Evolutionary conservation across 176 grass and related monocot genomes (phyloP).

Genomic region (Oryza punctata): DNA sequence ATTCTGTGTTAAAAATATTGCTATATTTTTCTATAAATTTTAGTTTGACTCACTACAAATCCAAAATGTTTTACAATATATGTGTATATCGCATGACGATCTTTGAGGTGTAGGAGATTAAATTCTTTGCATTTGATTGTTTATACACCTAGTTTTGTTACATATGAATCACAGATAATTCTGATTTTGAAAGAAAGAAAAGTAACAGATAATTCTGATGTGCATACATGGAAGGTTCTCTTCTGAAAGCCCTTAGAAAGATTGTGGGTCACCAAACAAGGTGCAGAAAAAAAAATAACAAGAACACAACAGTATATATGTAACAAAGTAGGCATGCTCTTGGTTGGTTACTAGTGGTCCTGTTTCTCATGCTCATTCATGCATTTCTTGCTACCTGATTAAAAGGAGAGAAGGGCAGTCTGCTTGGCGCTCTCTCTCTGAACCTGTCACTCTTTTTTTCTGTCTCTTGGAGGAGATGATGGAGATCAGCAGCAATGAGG

Average conservation of each 20-base stretch:
- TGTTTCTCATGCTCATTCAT: constrained; percentile 14
- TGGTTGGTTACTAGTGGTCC: constrained; percentile 64
- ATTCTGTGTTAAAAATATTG: no score
- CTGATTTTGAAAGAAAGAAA: no score
- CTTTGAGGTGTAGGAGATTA: no score
- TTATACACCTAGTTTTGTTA: no score
- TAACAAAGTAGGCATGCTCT: constrained; percentile 60
- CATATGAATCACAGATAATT: no score
- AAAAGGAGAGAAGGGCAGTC: constrained; percentile 29
- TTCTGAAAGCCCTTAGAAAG: constrained; percentile 44
- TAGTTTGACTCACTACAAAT: no score
- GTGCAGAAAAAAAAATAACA: background rate
- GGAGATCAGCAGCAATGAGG: constrained; percentile 61
- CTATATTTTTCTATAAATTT: no score
- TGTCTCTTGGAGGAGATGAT: constrained; percentile 19
- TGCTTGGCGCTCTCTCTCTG: constrained; percentile 38
- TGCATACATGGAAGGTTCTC: constrained; percentile 28
- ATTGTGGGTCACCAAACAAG: constrained; percentile 71
- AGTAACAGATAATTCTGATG: no score
- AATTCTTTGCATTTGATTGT: no score
- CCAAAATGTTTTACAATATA: no score
- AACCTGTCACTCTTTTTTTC: constrained; percentile 5
- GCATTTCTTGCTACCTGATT: constrained; percentile 20
- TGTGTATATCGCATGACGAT: no score
- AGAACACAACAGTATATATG: background rate